Conservation (phyloP, 2,329 filamentous ascomycete genomes). For the Alternaria incomplexa region DNA sequence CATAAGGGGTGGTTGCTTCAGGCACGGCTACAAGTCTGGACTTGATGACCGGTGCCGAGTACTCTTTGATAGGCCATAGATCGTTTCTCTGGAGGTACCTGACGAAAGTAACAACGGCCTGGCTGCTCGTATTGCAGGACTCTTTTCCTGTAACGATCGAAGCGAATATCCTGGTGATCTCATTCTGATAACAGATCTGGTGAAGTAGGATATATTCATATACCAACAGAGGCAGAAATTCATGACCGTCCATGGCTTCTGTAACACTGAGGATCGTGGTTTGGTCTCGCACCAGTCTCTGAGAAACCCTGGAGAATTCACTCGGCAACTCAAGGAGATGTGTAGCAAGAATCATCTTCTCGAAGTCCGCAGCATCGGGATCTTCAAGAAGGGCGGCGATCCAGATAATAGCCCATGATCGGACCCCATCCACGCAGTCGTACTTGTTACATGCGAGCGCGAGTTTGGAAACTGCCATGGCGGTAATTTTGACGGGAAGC, state of each 20-base stretch:
- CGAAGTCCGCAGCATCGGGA: neutral
- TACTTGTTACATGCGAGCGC: constrained; percentile 36
- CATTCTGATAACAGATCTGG: neutral
- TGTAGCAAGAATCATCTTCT: constrained; percentile 1
- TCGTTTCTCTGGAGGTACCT: no score
- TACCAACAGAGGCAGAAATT: neutral
- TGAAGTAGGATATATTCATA: neutral
- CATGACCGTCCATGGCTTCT: neutral
- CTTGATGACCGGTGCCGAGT: neutral
- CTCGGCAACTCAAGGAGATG: constrained; percentile 15
- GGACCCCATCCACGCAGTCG: constrained; percentile 20
- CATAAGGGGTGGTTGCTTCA: no score
- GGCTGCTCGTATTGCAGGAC: no score
- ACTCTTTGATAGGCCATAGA: neutral
- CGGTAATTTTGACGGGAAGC: constrained; percentile 8
- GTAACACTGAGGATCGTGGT: neutral
- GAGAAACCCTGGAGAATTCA: constrained; percentile 1
- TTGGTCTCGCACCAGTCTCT: neutral
- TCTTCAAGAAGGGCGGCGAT: neutral
- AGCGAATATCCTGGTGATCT: neutral
- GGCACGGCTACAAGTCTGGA: neutral
- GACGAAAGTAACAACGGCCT: no score
- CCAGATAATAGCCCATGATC: constrained; percentile 18
- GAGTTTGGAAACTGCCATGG: constrained; percentile 19
- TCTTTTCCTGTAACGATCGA: neutral